Evolutionary conservation across 1,284 basidiomycete species (phyloP), one percentile per base, ranked within the genome.

Genomic region (Puccinia brachypodii): DNA sequence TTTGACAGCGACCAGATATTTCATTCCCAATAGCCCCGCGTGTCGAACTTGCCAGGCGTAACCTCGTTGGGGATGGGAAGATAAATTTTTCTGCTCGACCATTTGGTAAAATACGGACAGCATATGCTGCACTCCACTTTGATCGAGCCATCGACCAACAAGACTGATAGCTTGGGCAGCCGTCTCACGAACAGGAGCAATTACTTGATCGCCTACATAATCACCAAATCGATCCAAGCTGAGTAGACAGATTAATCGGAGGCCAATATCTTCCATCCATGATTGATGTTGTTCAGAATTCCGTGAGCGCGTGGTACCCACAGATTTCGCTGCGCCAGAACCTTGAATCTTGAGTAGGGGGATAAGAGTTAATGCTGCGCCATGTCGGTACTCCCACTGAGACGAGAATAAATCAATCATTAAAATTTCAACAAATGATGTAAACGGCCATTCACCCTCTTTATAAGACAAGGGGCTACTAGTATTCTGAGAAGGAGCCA

Each of bases 11-110:
- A 99, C 95, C 87, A 98, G 94, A 86, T 99, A 99, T 88, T 97
- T 98, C 87, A 99, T 91, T 0, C 97, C 97, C 3, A 99, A 90
- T 77, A 99, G 88, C 42, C 97, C 97, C 2, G 97, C 96, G 88
- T 99, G 97, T 72, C 97, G 90, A 73, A 99, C 93, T 87, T 99
- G 95, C 97, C 97, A 99, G 4, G 96, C 91, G 87, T 97, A 95
- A 62, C 86, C 87, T 74, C 87, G 85, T 53, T 85, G 84, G 71
- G 84, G 85, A 7, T 64, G 85, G 82, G 76, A 88, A 86, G 93
- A 91, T 87, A 98, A 96, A 76, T 92, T 90, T 83, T 98, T 95
- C 97, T 99, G 99, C 84, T 92, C 91, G 56, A 97, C 89, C 50
- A 99, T 89, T 36, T 95, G 91, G 4, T 89, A 88, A 86, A 98